Base-by-base conservation (phyloP, 1,284 basidiomycete species). In the Puccinia novopanici region DNA sequence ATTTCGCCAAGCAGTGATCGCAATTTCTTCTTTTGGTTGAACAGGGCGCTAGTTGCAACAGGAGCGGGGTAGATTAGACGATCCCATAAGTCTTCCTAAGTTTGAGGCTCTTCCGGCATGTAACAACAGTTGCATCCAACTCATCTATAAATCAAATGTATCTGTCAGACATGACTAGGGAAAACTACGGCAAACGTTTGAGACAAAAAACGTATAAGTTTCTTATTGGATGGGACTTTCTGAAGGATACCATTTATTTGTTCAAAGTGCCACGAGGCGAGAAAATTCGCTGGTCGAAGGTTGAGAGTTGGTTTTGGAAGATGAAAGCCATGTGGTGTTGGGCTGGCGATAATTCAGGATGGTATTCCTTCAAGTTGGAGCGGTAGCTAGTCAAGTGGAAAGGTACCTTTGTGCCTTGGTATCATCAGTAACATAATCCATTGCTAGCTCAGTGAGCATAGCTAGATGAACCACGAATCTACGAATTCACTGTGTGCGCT, bases 401-500 rank as follows among this genome's bases (percentile, higher is more conserved):
- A 77, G n/a, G 54, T 77, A 77, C 6, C 22, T n/a, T 12, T 77
- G 61, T 22, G 50, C 52, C n/a, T 77, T 77, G 22, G 52, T 48
- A 13, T 67, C 8, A 68, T 67, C n/a, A 0, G 37, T 77, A 27
- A 10, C 42, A 24, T 77, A 68, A 68, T 68, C 63, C 61, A 77
- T 77, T 67, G 75, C 75, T 30, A 77, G 27, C n/a, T 77, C 75
- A n/a, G 75, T 67, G 37, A 77, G 63, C 48, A 52, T 68, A 12
- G 42, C 75, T 30, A 77, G 40, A 30, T 77, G 75, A 24, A 68
- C 65, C 65, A 68, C 8, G 65, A 68, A 68, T 68, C n/a, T 54
- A 77, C 75, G 10, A 77, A n/a, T 65, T 65, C 61, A 27, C 54
- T 24, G 52, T 67, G 42, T 13, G 22, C 10, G 15, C 9, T 68